phyloP scores from a whole-genome alignment of 306 rosid species.

The Quillaja saponaria region DNA sequence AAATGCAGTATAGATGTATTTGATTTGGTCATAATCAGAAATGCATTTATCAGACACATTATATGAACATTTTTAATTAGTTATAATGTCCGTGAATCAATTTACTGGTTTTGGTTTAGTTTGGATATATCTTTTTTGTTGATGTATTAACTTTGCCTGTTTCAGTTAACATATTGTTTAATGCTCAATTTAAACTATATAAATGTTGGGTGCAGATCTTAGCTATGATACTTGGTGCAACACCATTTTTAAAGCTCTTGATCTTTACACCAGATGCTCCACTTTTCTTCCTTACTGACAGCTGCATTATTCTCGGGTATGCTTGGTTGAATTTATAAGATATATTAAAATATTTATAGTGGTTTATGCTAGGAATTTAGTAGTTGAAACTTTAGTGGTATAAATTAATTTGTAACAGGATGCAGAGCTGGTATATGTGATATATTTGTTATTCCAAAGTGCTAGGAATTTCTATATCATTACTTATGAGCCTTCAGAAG shows the following conservation, averaged over 20 bases:
- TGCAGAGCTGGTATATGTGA: no score
- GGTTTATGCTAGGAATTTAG: slow-evolving; percentile 11
- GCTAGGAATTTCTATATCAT: neutral
- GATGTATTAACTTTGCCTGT: neutral
- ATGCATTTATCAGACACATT: neutral
- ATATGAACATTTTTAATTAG: neutral
- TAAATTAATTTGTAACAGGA: no score
- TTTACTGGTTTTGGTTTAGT: slow-evolving; percentile 33
- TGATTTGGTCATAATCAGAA: slow-evolving; percentile 4
- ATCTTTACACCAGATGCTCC: slow-evolving; percentile 87
- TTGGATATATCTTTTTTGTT: neutral
- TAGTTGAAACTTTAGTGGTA: no score
- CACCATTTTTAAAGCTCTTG: slow-evolving; percentile 69
- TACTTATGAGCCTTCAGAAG: neutral
- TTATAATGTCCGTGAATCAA: slow-evolving; percentile 19
- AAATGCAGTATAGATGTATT: slow-evolving; percentile 5
- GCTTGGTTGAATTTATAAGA: slow-evolving; percentile 28
- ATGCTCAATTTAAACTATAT: neutral
- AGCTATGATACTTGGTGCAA: slow-evolving; percentile 80
- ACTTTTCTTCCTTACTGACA: slow-evolving; percentile 89
- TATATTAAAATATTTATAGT: slow-evolving; percentile 8
- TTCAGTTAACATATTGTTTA: slow-evolving; percentile 5
- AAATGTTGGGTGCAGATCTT: slow-evolving; percentile 58
- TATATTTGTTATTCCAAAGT: no score
- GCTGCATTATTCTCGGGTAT: slow-evolving; percentile 98